Base-by-base conservation (phyloP, 345 rosid species). In the Lenwebbia sp. region DNA sequence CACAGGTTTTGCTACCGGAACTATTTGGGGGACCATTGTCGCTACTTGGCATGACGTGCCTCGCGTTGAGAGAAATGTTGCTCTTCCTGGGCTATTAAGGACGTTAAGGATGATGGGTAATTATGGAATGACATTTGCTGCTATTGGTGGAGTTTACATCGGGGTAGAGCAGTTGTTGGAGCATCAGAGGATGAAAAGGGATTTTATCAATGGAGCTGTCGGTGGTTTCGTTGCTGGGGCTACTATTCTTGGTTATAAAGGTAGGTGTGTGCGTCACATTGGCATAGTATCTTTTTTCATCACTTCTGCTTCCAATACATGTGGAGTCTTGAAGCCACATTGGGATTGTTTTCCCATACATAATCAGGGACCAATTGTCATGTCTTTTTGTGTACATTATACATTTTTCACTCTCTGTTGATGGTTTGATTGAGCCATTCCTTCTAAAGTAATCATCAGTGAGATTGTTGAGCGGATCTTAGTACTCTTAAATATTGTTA, bases 161-260 rank as follows among this genome's bases (percentile, higher is more conserved):
- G 99, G 99, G 75, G 96, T 97, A 88, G 99, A 97, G 91, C 98
- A 97, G 94, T 88, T 97, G 88, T 83, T 94, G 87, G 93, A 95
- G 94, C 85, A 91, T 83, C 91, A 89, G 76, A 91, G 98, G 92
- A 86, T 85, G 90, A 97, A 97, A 91, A 95, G 99, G 90, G 99
- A 96, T 86, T 94, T 97, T 82, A 87, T 92, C 57, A 94, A 96
- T 91, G 99, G 99, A 85, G 98, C 98, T 88, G 94, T 96, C 75
- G 98, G 99, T 62, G 98, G 99, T 87, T 97, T 97, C 74, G 99
- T 89, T 22, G 98, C 99, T 85, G 99, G 99, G n/a, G 96, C 99
- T 86, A 87, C 98, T 44, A 81, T 97, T 83, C 93, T 96, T 13
- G 99, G 99, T 83, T 94, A 86, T 85, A 95, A 90, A 94, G 99